Evolutionary conservation across 2,329 filamentous ascomycete species (phyloP), one percentile per base, ranked within the genome.

Genomic region (Aspergillus puulaauensis): DNA sequence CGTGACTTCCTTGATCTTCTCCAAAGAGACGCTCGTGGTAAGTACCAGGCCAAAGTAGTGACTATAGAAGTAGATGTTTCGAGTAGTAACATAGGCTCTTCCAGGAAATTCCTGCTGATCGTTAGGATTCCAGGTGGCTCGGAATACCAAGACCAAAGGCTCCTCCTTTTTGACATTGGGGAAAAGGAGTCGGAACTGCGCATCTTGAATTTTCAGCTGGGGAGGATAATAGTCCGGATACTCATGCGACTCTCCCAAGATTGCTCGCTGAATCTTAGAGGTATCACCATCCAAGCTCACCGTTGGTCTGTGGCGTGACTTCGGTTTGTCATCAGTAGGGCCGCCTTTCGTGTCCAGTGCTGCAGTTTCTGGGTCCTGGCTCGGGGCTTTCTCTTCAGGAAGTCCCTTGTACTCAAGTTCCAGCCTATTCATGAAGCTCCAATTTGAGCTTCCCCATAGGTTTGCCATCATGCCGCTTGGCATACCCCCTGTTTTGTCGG

Each of bases 11-110:
- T 86, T 86, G 56, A 99, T 91, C 19, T 84, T 86, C 54, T 87
- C 83, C 57, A 99, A 80, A 54, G 83, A 86, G 51, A 96, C 85
- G 15, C 85, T 85, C 51, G 92, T 93, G 1, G 93, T 90, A 37
- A 96, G 82, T 1, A 98, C 89, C 6, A 99, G 82, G 6, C 95
- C 95, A 72, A 97, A 87, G 70, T 97, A 90, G 69, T 98, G 90
- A 66, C 93, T 96, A 75, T 97, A 99, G 70, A 99, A 98, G 74
- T 96, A 98, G 72, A 99, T 87, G 63, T 93, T 90, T 61, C 89
- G 87, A 0, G 88, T 83, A 0, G 93, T 98, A 59, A 96, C 87
- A 72, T 96, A 99, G 23, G 96, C 87, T 53, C 95, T 86, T 1
- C 95, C 88, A 8, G 88, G 88, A 59, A 98, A 91, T 60, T 90